Base-by-base conservation (phyloP, 768 basidiomycete species). In the Phylloporus arenicola region DNA sequence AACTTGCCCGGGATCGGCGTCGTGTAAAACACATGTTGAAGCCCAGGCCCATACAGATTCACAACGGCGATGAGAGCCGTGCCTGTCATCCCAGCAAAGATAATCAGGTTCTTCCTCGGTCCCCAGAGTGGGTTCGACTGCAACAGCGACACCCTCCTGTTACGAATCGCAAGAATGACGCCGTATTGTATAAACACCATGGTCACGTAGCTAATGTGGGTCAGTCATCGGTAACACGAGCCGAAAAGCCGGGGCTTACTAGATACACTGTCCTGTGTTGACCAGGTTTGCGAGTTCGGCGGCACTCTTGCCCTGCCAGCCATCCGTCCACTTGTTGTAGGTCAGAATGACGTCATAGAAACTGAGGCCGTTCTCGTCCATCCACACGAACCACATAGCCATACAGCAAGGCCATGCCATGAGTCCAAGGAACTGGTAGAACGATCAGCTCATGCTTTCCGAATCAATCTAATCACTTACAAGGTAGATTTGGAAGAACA, bases 171-270 rank as follows among this genome's bases (percentile, higher is more conserved):
- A 14, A 76, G 72, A 16, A 76, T 63, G 30, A 49, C 67, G 4
- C 74, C 73, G 37, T 69, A 76, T 51, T 76, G 75, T 16, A 76
- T 59, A 51, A 76, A 69, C 37, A 78, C 77, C 58, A 78, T 69
- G 16, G 76, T 73, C 47, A 76, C 71, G 50, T 76, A 76, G 54
- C 75, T 76, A 45, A 30, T 12, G 27, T n/a, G 0, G 29, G 43
- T 53, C 41, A 50, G 13, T 12, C 5, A 8, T 48, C 12, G 6
- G 42, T 27, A 30, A 6, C 39, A 46, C 12, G 3, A 31, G 37
- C 17, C 19, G 24, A 38, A 47, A 33, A n/a, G 29, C 16, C 4
- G 13, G 16, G n/a, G 39, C 75, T 33, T 52, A 76, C 75, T 74
- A 76, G 40, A 72, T 67, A 53, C 77, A 75, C 51, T 78, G 73